Percentiles rank a stretch among this genome's conserved stretches.
Evolutionary conservation across 164 flowering plant species (phyloP).

Genomic region (Cinnamomum chago): DNA sequence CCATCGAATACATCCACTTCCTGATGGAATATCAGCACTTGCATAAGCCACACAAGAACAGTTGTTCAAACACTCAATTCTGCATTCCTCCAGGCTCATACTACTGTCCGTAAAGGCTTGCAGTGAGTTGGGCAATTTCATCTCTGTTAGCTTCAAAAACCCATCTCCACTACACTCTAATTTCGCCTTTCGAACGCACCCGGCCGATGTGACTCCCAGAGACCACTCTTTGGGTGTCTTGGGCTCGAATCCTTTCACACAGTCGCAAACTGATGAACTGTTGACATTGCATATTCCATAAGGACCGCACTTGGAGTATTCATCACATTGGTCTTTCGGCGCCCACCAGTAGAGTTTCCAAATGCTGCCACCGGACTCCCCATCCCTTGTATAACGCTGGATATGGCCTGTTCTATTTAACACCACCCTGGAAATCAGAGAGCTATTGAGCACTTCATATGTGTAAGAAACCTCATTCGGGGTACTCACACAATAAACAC

Average conservation of each 20-base stretch:
- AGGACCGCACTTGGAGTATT: background rate
- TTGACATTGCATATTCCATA: background rate
- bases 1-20: background rate
- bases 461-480: background rate
- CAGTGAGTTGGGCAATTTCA: background rate
- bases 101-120: background rate
- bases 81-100: background rate
- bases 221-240: background rate
- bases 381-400: background rate
- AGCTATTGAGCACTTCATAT: background rate
- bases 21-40: background rate
- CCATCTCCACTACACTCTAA: background rate
- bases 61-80: background rate
- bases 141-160: background rate
- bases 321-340: background rate
- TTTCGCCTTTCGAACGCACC: background rate
- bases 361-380: background rate
- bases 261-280: background rate
- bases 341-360: background rate
- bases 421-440: background rate
- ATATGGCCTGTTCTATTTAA: background rate
- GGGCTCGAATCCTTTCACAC: background rate
- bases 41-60: background rate
- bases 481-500: background rate
- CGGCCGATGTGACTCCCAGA: background rate